Evolutionary conservation across 202 grass and related monocot species (phyloP).

Genomic region (Alloteropsis angusta): DNA sequence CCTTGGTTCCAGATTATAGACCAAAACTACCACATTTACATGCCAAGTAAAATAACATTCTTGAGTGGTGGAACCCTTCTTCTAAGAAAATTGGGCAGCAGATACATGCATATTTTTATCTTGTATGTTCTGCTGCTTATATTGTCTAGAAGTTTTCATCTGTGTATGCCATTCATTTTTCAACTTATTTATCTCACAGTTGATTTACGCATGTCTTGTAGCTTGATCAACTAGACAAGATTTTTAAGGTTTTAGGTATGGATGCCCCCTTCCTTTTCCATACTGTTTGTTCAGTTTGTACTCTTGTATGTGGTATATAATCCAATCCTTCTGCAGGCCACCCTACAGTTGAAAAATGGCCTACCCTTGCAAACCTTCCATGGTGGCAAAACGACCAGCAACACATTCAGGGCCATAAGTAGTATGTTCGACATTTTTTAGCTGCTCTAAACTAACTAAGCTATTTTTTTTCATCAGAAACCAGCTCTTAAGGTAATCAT

Average conservation of each 20-base stretch:
- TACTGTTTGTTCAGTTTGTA: slow-evolving; percentile 13
- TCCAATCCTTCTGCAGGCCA: slow-evolving; percentile 50
- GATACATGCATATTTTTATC: neutral
- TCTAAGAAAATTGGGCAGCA: slow-evolving; percentile 3
- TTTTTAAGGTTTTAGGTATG: slow-evolving; percentile 63
- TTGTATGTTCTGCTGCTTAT: neutral
- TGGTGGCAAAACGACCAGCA: slow-evolving; percentile 83
- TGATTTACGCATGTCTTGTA: slow-evolving; percentile 32
- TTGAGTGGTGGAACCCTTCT: neutral
- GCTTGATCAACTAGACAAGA: slow-evolving; percentile 63
- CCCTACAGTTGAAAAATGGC: slow-evolving; percentile 96
- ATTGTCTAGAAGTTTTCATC: neutral
- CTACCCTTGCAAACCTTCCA: slow-evolving; percentile 83
- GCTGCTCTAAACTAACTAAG: neutral
- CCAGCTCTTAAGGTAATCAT: slow-evolving; percentile 13
- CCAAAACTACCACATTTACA: neutral
- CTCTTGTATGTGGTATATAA: neutral
- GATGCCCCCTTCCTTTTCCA: neutral
- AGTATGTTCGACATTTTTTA: slow-evolving; percentile 52
- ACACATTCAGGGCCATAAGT: slow-evolving; percentile 79
- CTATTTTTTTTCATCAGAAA: neutral
- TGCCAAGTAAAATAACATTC: neutral
- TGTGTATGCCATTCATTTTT: neutral
- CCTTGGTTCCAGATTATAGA: neutral
- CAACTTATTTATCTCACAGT: slow-evolving; percentile 31